Evolutionary conservation across 345 rosid species (phyloP), one percentile per base, ranked within the genome.

Genomic region (Diplotaxis tenuifolia): DNA sequence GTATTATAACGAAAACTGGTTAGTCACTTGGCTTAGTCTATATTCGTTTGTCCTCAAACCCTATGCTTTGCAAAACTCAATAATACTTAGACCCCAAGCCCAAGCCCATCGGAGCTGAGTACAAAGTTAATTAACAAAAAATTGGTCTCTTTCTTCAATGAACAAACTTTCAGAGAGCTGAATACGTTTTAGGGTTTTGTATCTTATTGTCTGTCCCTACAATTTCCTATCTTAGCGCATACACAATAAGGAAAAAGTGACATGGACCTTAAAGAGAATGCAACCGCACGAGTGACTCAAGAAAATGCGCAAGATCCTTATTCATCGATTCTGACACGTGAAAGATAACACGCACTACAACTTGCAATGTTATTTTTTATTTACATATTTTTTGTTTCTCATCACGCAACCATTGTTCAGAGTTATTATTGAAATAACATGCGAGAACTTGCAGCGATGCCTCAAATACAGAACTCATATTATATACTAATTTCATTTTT

Each of bases 241-340:
- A 28, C 56, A 34, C 20, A 53, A 54, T 36, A 64, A 12, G 38
- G n/a, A 34, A 18, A 38, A 49, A 18, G 54, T 6, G 10, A 45
- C 7, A 47, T 47, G 21, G 53, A 47, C 8, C 50, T 36, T 19
- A 50, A 3, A 58, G 14, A 65, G 5, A 65, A 38, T 62, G 69
- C 54, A 54, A 73, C 65, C 58, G 23, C 76, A 73, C 65, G 70
- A 54, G 76, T 22, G 2, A 54, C 31, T 38, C 12, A n/a, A n/a
- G n/a, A n/a, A n/a, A n/a, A n/a, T n/a, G n/a, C n/a, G n/a, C n/a
- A 40, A 40, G 47, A 40, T 40, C 47, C 47, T 40, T 40, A 40
- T 3, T 40, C 47, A 40, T 40, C 47, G 47, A 40, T 4, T 40
- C 4, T 40, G 47, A 40, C 47, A 40, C 14, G 47, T 12, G 53